Evolutionary conservation across 2,329 filamentous ascomycete species (phyloP).

Genomic region (Lasiodiplodia theobromae): DNA sequence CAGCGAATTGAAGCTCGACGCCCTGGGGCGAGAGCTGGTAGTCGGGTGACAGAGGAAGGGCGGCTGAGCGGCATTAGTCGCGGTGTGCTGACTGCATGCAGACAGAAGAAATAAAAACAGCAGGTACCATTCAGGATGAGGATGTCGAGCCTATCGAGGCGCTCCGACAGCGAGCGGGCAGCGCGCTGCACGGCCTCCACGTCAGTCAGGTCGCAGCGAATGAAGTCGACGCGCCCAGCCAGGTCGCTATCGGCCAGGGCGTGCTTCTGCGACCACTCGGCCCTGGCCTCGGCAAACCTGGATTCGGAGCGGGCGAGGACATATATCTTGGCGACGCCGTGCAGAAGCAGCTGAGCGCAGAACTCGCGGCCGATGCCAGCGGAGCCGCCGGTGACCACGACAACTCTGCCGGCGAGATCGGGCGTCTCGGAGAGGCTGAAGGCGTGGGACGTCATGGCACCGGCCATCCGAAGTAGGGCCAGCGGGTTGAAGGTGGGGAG

Average conservation of each 20-base stretch:
- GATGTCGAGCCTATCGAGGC: conserved; percentile 40
- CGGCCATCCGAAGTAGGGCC: conserved; percentile 34
- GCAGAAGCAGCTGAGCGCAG: conserved; percentile 41
- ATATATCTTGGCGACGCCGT: conserved; percentile 40
- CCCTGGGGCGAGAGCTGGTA: conserved; percentile 37
- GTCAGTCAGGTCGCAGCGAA: conserved; percentile 43
- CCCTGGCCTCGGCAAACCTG: conserved; percentile 36
- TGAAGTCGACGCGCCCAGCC: conserved; percentile 35
- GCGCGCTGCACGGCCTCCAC: conserved; percentile 36
- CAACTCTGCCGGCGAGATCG: conserved; percentile 38
- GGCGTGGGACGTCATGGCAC: conserved; percentile 37
- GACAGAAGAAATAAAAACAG: neutral
- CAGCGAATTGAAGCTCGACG: conserved; percentile 33
- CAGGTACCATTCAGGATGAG: conserved; percentile 35
- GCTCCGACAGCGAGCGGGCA: conserved; percentile 34
- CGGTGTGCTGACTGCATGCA: conserved; percentile 21
- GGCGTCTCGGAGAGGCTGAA: conserved; percentile 41
- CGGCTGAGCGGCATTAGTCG: conserved; percentile 25
- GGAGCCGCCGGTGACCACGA: conserved; percentile 44
- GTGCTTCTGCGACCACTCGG: conserved; percentile 36
- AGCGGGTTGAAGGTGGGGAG: conserved; percentile 27
- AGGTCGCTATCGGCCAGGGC: conserved; percentile 35
- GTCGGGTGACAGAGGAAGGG: conserved; percentile 34
- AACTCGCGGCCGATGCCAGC: conserved; percentile 45
- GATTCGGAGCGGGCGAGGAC: conserved; percentile 39